These are phyloP conservation scores for Hyaloscypha variabilis DNA, from an alignment of 495 filamentous ascomycete genomes.

Conservation along the genomic window DNA sequence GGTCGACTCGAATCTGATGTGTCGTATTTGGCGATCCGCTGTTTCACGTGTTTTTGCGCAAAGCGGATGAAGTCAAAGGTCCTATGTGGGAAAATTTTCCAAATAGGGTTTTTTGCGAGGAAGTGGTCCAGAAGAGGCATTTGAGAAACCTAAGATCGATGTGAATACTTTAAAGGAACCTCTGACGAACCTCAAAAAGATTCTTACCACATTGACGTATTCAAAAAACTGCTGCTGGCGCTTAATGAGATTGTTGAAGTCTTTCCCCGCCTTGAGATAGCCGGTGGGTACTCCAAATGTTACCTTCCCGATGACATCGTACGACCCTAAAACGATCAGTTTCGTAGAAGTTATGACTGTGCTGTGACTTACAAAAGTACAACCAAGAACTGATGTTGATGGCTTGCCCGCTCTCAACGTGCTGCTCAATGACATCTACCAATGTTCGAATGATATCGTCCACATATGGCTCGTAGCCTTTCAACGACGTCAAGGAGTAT, in stretches of 20 bases:
- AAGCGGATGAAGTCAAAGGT: background rate
- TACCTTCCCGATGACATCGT: conserved; percentile 41
- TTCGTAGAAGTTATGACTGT: conserved; percentile 25
- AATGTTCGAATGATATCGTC: conserved; percentile 33
- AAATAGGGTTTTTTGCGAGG: conserved; percentile 46
- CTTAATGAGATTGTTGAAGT: conserved; percentile 43
- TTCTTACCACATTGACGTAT: conserved; percentile 35
- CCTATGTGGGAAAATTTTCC: background rate
- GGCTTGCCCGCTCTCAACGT: conserved; percentile 17
- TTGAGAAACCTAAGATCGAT: conserved; percentile 31
- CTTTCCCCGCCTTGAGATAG: conserved; percentile 41
- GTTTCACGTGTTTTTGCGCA: background rate
- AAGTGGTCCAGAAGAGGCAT: conserved; percentile 51
- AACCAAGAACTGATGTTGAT: conserved; percentile 40
- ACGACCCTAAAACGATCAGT: conserved; percentile 37
- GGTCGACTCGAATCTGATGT: conserved; percentile 4
- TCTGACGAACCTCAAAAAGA: background rate
- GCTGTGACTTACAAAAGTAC: conserved; percentile 31
- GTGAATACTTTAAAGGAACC: too few relatives aligned
- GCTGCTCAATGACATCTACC: conserved; percentile 21
- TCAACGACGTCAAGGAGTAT: conserved; percentile 35
- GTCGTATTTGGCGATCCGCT: background rate
- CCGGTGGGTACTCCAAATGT: conserved; percentile 42
- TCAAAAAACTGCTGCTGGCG: conserved; percentile 36
- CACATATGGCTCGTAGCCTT: conserved; percentile 33